Evolutionary conservation across 257 asterid genomes (phyloP).

Genomic region (Fraxinus quadrangulata): DNA sequence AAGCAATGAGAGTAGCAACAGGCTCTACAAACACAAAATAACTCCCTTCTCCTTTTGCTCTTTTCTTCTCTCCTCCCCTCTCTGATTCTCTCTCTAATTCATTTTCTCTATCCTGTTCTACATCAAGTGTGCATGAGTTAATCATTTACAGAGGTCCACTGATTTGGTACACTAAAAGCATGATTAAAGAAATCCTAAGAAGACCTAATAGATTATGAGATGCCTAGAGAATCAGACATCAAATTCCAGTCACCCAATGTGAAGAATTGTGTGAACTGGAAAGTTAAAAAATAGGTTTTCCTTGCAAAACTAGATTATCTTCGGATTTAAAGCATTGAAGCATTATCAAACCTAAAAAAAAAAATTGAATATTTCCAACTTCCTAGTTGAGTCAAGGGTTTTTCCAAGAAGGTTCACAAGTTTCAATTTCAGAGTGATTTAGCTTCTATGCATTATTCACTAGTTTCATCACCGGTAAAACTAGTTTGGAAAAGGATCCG

Average conservation of each 20-base stretch:
- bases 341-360: constrained; percentile 11
- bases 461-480: constrained; percentile 3
- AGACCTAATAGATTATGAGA: neutral
- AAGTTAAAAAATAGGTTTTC: neutral
- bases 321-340: neutral
- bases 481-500: neutral
- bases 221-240: neutral
- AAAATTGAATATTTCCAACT: neutral
- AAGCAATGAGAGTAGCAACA: neutral
- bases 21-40: neutral
- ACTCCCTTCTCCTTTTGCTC: neutral
- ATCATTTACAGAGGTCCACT: neutral
- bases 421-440: neutral
- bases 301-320: neutral
- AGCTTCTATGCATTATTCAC: neutral
- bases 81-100: neutral
- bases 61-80: neutral
- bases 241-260: neutral
- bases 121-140: neutral
- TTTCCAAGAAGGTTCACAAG: constrained; percentile 7
- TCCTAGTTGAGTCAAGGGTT: constrained; percentile 4
- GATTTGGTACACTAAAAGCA: constrained; percentile 5
- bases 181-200: neutral
- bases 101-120: neutral
- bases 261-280: constrained; percentile 1